phyloP scores from a whole-genome alignment of 371 early-diverging fungal genomes.

The Rhizopus delemar region DNA sequence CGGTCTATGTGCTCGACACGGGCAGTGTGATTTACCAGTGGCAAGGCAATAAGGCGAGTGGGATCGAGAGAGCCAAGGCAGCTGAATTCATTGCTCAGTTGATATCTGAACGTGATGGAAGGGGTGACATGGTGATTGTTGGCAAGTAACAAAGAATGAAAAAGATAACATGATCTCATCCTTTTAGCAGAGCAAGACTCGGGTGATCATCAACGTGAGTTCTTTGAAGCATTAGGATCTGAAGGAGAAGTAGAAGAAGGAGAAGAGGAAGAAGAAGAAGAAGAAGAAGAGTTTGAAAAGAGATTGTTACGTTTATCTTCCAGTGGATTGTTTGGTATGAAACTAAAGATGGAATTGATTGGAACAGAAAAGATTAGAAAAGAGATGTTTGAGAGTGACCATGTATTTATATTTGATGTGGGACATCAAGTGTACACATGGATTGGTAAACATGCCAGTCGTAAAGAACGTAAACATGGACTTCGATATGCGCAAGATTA shows the following conservation, averaged over 20 bases:
- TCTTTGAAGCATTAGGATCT: conserved; percentile 72
- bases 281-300: conserved; percentile 43
- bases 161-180: not conserved
- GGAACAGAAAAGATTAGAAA: conserved; percentile 49
- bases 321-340: conserved; percentile 37
- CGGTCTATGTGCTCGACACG: conserved; percentile 78
- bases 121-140: conserved; percentile 64
- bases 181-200: conserved; percentile 61
- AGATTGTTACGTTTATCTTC: conserved; percentile 46
- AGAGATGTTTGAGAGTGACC: conserved; percentile 54
- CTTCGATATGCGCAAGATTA: conserved; percentile 67
- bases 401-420: conserved; percentile 67
- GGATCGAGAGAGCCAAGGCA: conserved; percentile 73
- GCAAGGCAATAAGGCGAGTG: conserved; percentile 70
- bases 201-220: conserved; percentile 52
- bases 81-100: conserved; percentile 68
- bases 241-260: conserved; percentile 57
- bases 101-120: conserved; percentile 63
- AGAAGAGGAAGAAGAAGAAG: conserved; percentile 39
- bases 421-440: conserved; percentile 65
- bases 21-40: conserved; percentile 73
- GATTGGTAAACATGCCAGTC: conserved; percentile 62
- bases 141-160: conserved; percentile 41
- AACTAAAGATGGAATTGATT: conserved; percentile 48
- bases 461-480: conserved; percentile 59